These are phyloP conservation scores for Petunia axillaris DNA, from an alignment of 257 asterid species.

Conservation along the genomic window DNA sequence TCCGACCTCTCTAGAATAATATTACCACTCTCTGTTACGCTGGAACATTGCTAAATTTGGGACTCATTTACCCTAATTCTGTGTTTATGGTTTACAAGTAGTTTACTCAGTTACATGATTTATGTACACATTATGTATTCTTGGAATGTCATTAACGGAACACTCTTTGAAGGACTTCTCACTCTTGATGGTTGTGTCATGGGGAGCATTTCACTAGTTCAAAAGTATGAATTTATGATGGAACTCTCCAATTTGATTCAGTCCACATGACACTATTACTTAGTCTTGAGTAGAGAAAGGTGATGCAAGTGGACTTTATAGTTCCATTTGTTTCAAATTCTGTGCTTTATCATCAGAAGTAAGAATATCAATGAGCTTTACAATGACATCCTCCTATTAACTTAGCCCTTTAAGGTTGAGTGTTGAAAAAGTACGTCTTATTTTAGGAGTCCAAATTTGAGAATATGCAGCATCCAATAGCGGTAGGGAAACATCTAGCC, in stretches of 20 bases:
- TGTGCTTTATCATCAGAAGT: constrained; percentile 12
- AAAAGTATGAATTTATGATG: constrained; percentile 7
- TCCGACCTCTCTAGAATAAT: constrained; percentile 5
- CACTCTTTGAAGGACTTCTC: constrained; percentile 13
- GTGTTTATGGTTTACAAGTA: neutral
- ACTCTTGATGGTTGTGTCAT: neutral
- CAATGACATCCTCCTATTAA: constrained; percentile 13
- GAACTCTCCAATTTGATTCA: neutral
- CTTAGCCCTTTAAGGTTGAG: neutral
- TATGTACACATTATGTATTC: constrained; percentile 9
- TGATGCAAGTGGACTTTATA: constrained; percentile 23
- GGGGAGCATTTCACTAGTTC: constrained; percentile 1
- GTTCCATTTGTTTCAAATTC: constrained; percentile 3
- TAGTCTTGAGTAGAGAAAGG: constrained; percentile 14
- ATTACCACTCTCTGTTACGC: constrained; percentile 5
- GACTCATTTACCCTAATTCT: constrained; percentile 1
- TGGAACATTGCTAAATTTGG: neutral
- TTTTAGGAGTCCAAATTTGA: constrained; percentile 16
- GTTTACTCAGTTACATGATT: neutral
- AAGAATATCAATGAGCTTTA: neutral
- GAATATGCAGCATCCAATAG: neutral
- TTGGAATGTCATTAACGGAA: constrained; percentile 15
- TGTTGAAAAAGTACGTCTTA: neutral
- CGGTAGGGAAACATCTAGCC: constrained; percentile 12
- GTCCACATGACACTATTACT: neutral